phyloP scores from a whole-genome alignment of 1,284 basidiomycete species.

The Cryptococcus jaspeensis region DNA sequence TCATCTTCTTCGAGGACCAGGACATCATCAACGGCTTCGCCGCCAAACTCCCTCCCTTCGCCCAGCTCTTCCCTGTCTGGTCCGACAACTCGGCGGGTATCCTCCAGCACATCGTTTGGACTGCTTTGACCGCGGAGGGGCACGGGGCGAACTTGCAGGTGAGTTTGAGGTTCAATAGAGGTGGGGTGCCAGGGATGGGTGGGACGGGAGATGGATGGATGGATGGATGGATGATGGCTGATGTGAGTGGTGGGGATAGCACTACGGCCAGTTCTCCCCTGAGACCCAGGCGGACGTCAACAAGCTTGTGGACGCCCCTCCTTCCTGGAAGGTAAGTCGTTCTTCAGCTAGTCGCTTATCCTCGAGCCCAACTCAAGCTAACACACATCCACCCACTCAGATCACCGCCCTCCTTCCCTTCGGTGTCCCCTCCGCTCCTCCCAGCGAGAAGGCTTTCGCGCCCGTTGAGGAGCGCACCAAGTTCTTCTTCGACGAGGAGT shows the following conservation, averaged over 20 bases:
- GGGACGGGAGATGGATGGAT: background rate
- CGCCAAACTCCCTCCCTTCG: conserved; percentile 46
- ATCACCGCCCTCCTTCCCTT: conserved; percentile 53
- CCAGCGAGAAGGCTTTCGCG: conserved; percentile 47
- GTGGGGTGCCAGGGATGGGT: background rate
- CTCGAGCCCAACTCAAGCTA: background rate
- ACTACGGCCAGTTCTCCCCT: conserved; percentile 35
- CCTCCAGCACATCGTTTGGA: conserved; percentile 53
- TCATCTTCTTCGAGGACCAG: conserved; percentile 55
- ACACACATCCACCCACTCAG: conserved; percentile 4
- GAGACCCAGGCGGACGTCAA: conserved; percentile 36
- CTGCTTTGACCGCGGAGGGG: conserved; percentile 52
- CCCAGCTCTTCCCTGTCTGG: conserved; percentile 36
- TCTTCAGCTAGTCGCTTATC: background rate
- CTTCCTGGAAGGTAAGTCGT: conserved; percentile 44
- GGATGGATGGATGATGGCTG: background rate
- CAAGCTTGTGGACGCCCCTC: conserved; percentile 45
- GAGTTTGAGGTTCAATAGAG: conserved; percentile 8
- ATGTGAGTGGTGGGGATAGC: conserved; percentile 31
- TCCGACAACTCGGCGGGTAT: conserved; percentile 41
- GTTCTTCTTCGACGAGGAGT: conserved; percentile 30
- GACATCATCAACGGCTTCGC: conserved; percentile 50
- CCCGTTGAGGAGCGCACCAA: conserved; percentile 50
- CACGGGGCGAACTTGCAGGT: conserved; percentile 54
- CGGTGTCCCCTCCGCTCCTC: conserved; percentile 45